Base-by-base conservation (phyloP, 129 eudicot genomes). In the Pseudognaphalium luteoalbum region DNA sequence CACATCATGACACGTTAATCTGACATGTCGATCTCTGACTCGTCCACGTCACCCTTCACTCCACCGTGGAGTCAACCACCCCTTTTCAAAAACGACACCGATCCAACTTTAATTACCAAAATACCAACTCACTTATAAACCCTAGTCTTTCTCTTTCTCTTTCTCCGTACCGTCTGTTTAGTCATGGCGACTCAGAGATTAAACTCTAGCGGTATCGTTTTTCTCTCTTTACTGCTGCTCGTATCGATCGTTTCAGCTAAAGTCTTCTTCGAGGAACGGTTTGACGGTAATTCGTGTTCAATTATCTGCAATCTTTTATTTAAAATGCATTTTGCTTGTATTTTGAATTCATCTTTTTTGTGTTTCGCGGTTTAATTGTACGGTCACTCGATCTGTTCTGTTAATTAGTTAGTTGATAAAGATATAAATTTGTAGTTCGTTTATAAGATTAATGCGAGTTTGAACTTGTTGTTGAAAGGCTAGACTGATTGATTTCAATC, bases 221-320 rank as follows among this genome's bases (percentile, higher is more conserved):
- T 73, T 70, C 65, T 87, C 33, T n/a, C 78, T 32, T 63, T 82
- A 16, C 79, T 88, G 39, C 78, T 83, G 15, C 82, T 87, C 65
- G 51, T 91, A 50, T 85, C 91, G 32, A 51, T 82, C 66, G 85
- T 88, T 54, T 85, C 96, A 10, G 91, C 98, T 30, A 76, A 85
- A 68, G 87, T 90, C 37, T 80, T 88, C 91, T 91, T 93, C 83
- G 97, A 91, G 76, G 98, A 93, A 68, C 97, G 97, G 12, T 93
- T 93, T 51, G 86, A 84, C 7, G 98, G 98, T 93, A 83, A 62
- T 3, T 57, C 63, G 66, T 61, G 3, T 34, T 30, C 57, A 42
- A n/a, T 63, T 35, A 64, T 10, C 7, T 71, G 25, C 42, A 52
- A 30, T 47, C 75, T 25, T 37, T 35, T 8, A 8, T 0, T 30